Conservation (phyloP, 2,329 filamentous ascomycete genomes). For the Diaporthe caulivora region DNA sequence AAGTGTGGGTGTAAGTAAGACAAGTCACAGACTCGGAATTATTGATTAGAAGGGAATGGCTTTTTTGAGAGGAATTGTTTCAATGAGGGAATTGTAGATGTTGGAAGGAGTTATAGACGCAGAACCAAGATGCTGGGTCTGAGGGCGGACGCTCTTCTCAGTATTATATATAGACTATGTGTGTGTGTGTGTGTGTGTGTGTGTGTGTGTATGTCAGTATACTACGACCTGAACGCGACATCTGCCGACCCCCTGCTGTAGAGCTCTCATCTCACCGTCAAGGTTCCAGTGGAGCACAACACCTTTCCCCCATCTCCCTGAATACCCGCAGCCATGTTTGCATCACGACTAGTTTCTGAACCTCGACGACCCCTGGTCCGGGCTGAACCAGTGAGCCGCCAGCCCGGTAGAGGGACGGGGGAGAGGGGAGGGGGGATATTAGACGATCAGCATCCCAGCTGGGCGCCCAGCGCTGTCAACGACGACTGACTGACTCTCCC, state of each 20-base stretch:
- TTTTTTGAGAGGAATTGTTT: not conserved
- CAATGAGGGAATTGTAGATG: not conserved
- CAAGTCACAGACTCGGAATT: constrained; percentile 16
- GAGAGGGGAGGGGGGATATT: not conserved
- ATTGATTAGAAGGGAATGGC: not conserved
- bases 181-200: not conserved
- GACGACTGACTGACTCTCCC: not conserved
- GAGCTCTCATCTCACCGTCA: not conserved
- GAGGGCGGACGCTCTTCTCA: not conserved
- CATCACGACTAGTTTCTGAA: not conserved
- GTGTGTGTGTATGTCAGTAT: not conserved
- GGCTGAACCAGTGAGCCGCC: no score
- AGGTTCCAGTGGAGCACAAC: not conserved
- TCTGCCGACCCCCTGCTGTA: not conserved
- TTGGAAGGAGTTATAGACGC: not conserved
- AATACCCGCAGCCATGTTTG: not conserved
- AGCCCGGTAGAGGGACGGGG: no score
- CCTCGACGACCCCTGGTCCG: not conserved
- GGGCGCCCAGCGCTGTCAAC: not conserved
- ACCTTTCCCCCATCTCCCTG: not conserved
- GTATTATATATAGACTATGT: not conserved
- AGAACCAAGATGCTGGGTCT: not conserved
- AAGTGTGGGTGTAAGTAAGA: not conserved
- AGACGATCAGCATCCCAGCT: not conserved
- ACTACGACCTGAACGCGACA: not conserved